Evolutionary conservation across 345 rosid species (phyloP).

Genomic region (Anastatica hierochuntica): DNA sequence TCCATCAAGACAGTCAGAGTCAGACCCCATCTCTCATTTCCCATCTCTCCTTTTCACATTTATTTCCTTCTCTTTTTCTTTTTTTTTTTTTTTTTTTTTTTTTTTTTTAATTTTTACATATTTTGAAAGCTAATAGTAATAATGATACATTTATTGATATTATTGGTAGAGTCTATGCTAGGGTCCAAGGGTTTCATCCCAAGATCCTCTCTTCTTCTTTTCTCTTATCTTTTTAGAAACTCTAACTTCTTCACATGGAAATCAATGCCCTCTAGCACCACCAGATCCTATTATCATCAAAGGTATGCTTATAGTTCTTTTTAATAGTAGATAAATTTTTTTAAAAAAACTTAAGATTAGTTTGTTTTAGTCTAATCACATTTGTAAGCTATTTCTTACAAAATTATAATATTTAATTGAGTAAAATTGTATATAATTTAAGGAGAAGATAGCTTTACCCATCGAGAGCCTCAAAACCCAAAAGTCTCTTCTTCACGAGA

Average conservation of each 20-base stretch:
- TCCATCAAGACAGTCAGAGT: conserved; percentile 38
- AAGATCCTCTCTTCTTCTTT: conserved; percentile 16
- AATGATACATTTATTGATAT: conserved; percentile 9
- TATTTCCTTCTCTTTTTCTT: conserved; percentile 2
- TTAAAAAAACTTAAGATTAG: too few relatives aligned
- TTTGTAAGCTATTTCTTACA: conserved; percentile 6
- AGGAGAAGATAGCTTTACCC: conserved; percentile 39
- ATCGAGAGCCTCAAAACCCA: conserved; percentile 41
- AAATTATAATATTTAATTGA: neutral
- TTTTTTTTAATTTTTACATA: neutral
- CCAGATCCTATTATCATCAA: conserved; percentile 7
- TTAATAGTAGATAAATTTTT: too few relatives aligned
- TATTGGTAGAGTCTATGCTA: conserved; percentile 15
- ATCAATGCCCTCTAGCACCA: conserved; percentile 12
- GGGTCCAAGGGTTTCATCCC: conserved; percentile 39
- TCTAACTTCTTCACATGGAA: conserved; percentile 27
- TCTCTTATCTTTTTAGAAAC: conserved; percentile 9
- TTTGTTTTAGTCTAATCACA: too few relatives aligned
- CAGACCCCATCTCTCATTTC: conserved; percentile 31
- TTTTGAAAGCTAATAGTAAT: conserved; percentile 9
- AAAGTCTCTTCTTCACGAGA: conserved; percentile 50
- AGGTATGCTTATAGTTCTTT: conserved; percentile 4
- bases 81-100: too few relatives aligned
- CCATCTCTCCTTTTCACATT: conserved; percentile 28
- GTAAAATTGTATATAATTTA: conserved; percentile 25